A percentile compares a stretch with the other conserved stretches of the same genome.
These are phyloP conservation scores for Arthrobotrys conoides DNA, from an alignment of 2,329 filamentous ascomycete genomes.

Conservation along the genomic window DNA sequence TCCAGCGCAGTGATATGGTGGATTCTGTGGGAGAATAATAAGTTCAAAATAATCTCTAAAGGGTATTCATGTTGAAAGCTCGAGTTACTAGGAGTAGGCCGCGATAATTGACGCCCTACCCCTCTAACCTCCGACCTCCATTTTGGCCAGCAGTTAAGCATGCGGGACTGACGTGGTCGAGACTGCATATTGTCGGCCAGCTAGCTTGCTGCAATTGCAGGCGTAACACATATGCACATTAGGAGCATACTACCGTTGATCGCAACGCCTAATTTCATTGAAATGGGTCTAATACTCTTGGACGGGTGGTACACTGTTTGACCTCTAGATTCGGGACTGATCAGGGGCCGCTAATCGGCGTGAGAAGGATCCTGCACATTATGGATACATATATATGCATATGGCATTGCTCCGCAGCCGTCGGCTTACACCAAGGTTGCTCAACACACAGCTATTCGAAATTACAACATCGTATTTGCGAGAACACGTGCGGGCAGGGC, in stretches of 20 bases:
- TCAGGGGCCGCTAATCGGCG: not conserved
- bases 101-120: not conserved
- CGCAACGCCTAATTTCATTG: not conserved
- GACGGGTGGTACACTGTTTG: not conserved
- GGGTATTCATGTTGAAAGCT: not conserved
- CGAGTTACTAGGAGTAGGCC: not conserved
- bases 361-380: not conserved
- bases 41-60: not conserved
- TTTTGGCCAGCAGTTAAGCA: not conserved
- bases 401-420: not conserved
- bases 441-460: not conserved
- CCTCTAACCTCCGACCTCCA: not conserved
- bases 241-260: not conserved
- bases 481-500: not conserved
- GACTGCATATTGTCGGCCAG: not conserved
- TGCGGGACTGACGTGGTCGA: conserved; percentile 10
- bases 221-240: not conserved
- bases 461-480: conserved; percentile 18
- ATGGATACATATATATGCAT: no score
- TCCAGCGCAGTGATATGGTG: no score
- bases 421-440: not conserved
- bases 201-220: not conserved
- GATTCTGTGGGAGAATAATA: no score
- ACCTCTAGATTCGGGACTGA: not conserved
- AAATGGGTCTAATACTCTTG: not conserved